Percentiles rank a stretch among this genome's conserved stretches.
These are phyloP conservation scores for Shiraia bambusicola DNA, from an alignment of 2,329 filamentous ascomycete genomes.

Conservation along the genomic window DNA sequence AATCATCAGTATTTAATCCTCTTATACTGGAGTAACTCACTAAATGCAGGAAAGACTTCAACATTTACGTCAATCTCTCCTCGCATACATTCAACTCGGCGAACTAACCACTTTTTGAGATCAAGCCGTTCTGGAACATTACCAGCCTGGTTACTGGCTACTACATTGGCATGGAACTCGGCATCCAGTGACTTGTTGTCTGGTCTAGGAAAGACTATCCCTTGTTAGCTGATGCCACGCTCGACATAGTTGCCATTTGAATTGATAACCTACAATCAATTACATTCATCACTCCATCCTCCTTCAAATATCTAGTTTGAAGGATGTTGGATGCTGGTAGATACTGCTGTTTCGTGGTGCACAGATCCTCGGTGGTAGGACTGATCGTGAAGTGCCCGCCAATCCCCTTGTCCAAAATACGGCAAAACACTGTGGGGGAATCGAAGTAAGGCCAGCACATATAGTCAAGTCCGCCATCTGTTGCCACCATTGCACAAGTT, in stretches of 20 bases:
- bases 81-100: slow-evolving; percentile 71
- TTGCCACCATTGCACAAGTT: slow-evolving; percentile 55
- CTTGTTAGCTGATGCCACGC: background rate
- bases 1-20: slow-evolving; percentile 3
- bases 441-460: slow-evolving; percentile 85
- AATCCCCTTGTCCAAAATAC: slow-evolving; percentile 71
- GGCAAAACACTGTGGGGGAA: slow-evolving; percentile 73
- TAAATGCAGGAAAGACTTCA: slow-evolving; percentile 64
- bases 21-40: slow-evolving; percentile 10
- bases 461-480: slow-evolving; percentile 62
- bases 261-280: slow-evolving; percentile 59
- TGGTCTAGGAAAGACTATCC: slow-evolving; percentile 65
- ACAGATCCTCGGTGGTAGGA: slow-evolving; percentile 51
- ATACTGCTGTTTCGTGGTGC: slow-evolving; percentile 76
- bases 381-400: slow-evolving; percentile 71
- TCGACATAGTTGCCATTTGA: too few species aligned
- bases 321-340: slow-evolving; percentile 73
- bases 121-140: slow-evolving; percentile 28
- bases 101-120: slow-evolving; percentile 70
- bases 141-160: slow-evolving; percentile 28
- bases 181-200: slow-evolving; percentile 57
- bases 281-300: slow-evolving; percentile 71
- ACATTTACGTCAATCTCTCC: slow-evolving; percentile 66
- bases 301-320: slow-evolving; percentile 75
- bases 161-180: slow-evolving; percentile 25